Evolutionary conservation across 2,329 filamentous ascomycete species (phyloP).

Genomic region (Hypoxylon sp.): DNA sequence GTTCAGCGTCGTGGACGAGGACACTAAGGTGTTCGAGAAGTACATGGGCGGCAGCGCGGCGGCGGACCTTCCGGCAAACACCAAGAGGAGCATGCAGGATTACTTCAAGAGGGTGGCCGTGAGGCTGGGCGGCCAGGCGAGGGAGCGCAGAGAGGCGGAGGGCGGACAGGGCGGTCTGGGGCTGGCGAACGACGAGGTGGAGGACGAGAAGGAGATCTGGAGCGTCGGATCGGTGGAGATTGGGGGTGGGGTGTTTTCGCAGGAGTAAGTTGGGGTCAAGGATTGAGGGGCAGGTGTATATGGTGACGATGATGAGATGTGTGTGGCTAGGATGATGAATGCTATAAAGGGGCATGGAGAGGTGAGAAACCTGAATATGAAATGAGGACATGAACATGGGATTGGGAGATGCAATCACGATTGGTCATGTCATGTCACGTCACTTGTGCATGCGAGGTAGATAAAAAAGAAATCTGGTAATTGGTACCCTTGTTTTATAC

Average conservation of each 20-base stretch:
- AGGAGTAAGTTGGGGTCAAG: no score
- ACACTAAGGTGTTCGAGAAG: conserved; percentile 88
- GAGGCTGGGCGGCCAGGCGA: conserved; percentile 84
- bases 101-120: conserved; percentile 96
- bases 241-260: conserved; percentile 68
- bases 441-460: conserved; percentile 21
- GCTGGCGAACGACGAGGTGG: conserved; percentile 87
- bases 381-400: neutral
- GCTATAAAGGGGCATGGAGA: conserved; percentile 8
- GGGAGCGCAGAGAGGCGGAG: conserved; percentile 91
- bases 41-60: conserved; percentile 78
- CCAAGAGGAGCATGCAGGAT: conserved; percentile 91
- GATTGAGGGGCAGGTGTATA: no score
- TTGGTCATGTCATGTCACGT: neutral
- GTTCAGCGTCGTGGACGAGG: conserved; percentile 90
- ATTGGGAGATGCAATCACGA: neutral
- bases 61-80: conserved; percentile 73
- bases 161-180: conserved; percentile 88
- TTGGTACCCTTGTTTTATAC: no score
- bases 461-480: conserved; percentile 13
- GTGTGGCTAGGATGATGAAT: conserved; percentile 4
- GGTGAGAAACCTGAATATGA: neutral
- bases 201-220: conserved; percentile 97
- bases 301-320: conserved; percentile 3
- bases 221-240: conserved; percentile 92